These are phyloP conservation scores for Blastomyces emzantsi DNA, from an alignment of 2,329 filamentous ascomycete species.

Conservation along the genomic window DNA sequence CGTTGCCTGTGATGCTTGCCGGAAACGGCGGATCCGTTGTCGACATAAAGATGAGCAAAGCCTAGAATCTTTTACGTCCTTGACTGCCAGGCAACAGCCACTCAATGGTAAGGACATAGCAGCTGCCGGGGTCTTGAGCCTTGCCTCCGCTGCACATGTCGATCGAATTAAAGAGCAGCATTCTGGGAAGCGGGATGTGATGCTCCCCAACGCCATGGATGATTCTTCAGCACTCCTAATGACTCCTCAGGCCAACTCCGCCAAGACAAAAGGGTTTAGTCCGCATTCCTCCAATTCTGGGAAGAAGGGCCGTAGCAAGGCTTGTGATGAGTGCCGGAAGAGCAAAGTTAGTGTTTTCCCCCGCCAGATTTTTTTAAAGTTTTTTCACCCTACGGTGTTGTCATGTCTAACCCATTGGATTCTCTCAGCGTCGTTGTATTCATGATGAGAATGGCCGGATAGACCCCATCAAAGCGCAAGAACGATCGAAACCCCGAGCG, in stretches of 20 bases:
- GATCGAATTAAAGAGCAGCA: conserved; percentile 3
- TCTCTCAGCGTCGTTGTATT: conserved; percentile 52
- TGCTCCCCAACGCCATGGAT: background rate
- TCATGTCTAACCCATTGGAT: conserved; percentile 12
- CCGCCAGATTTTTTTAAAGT: conserved; percentile 3
- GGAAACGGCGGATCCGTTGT: conserved; percentile 53
- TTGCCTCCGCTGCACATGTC: background rate
- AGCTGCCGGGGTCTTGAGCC: background rate
- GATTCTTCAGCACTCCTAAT: conserved; percentile 2
- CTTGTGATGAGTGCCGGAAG: conserved; percentile 57
- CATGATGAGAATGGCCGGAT: conserved; percentile 57
- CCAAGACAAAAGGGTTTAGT: conserved; percentile 24
- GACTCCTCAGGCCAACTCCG: conserved; percentile 1
- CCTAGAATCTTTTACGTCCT: conserved; percentile 15
- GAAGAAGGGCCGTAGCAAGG: conserved; percentile 53
- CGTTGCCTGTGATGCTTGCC: conserved; percentile 54
- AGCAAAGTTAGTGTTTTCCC: conserved; percentile 48
- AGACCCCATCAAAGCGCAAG: conserved; percentile 55
- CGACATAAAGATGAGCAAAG: conserved; percentile 51
- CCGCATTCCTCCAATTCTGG: conserved; percentile 28
- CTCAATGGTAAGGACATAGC: conserved; percentile 7
- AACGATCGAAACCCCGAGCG: conserved; percentile 51
- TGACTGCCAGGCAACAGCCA: background rate
- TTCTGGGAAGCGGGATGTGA: background rate
- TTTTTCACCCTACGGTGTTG: conserved; percentile 19